Evolutionary conservation across 2,329 filamentous ascomycete genomes (phyloP).

Genomic region (Xylariaceae sp.): DNA sequence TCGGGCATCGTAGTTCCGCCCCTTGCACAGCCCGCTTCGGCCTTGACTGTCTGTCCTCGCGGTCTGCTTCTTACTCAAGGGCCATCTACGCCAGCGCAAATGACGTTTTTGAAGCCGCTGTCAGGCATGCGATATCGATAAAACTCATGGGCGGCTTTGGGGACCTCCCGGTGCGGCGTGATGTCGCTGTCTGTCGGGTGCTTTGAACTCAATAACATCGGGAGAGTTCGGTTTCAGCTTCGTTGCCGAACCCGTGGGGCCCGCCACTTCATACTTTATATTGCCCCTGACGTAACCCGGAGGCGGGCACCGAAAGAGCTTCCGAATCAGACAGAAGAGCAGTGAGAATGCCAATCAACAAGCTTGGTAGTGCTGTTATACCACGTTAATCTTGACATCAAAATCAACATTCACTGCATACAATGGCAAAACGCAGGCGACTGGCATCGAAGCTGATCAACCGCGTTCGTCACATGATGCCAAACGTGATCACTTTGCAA

Average conservation of each 20-base stretch:
- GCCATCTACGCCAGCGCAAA: no score
- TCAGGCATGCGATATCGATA: constrained; percentile 36
- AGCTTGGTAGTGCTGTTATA: constrained; percentile 37
- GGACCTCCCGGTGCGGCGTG: constrained; percentile 36
- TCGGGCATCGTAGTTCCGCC: constrained; percentile 54
- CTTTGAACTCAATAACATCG: constrained; percentile 40
- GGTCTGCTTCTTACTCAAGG: no score
- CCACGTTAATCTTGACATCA: no score
- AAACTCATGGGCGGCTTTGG: constrained; percentile 36
- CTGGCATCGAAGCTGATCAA: no score
- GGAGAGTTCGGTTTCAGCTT: constrained; percentile 32
- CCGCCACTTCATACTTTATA: constrained; percentile 38
- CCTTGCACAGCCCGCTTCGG: constrained; percentile 4
- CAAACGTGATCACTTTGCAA: no score
- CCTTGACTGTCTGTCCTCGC: background rate
- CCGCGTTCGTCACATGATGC: no score
- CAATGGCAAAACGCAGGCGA: no score
- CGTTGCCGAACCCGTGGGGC: constrained; percentile 31
- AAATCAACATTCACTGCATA: no score
- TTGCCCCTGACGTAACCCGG: constrained; percentile 41
- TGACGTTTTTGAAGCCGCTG: constrained; percentile 38
- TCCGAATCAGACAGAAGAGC: constrained; percentile 36
- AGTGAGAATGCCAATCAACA: constrained; percentile 40
- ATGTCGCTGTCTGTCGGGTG: constrained; percentile 38
- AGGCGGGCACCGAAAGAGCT: constrained; percentile 49